Evolutionary conservation across 2,329 filamentous ascomycete genomes (phyloP), one percentile per base, ranked within the genome.

Genomic region (Teratosphaeria pseudoeucalypti): DNA sequence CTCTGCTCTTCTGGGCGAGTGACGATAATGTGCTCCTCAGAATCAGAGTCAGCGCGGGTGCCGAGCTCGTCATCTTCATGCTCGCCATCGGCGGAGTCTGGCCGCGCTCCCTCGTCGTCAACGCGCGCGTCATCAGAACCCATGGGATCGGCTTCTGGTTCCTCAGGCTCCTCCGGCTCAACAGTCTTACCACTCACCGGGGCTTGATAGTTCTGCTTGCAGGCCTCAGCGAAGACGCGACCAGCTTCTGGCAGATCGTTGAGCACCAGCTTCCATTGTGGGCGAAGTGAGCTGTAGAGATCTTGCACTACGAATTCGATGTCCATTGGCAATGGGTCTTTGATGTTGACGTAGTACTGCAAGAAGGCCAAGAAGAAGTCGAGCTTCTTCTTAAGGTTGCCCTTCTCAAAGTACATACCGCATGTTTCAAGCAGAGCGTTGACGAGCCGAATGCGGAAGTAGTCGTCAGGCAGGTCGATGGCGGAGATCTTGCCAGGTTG

Each of bases 321-420:
- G 65, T 99, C 94, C 90, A 99, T 95, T 0, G 95, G 94, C 47
- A 96, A 76, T 0, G 88, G 81, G 23, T 92, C 85, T 75, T 99
- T 99, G 23, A 89, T 91, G 68, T 88, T 86, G 66, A 97, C 87
- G 74, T 99, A 99, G 74, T 96, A 97, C 79, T 95, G 92, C 68
- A 99, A 90, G 75, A 97, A 97, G 0, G 88, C 92, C 62, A 99
- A 79, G 75, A 97, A 99, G 73, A 96, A 97, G 70, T 99, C 94
- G 10, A 99, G 82, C 76, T 97, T 99, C 79, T 97, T 97, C 73
- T 92, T 95, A 1, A 92, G 89, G 52, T 88, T 85, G 7, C 95
- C 94, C 67, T 92, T 88, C 73, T 94, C 94, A 68, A 96, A 99
- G 77, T 92, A 99, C 73, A 95, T 87, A 58, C 95, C 94, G 66